phyloP scores from a whole-genome alignment of 345 rosid genomes.

The Populus deltoides region DNA sequence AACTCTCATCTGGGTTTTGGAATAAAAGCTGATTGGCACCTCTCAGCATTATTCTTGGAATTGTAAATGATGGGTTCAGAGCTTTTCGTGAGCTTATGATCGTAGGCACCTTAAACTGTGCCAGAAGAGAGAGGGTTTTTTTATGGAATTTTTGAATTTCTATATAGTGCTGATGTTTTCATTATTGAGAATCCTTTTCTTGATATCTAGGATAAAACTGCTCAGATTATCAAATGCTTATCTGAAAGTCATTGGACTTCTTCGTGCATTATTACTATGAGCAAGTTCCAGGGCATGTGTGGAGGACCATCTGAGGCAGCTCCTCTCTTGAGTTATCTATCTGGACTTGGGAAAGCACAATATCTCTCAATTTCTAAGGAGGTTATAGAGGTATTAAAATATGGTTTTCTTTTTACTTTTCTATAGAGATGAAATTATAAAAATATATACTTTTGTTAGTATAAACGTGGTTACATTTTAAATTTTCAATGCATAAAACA shows the following conservation, averaged over 20 bases:
- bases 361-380: slow-evolving; percentile 54
- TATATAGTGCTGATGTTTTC: not conserved
- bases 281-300: slow-evolving; percentile 56
- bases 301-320: slow-evolving; percentile 61
- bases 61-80: no score
- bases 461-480: no score
- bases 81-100: not conserved
- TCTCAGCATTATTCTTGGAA: no score
- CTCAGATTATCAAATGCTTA: slow-evolving; percentile 36
- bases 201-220: slow-evolving; percentile 50
- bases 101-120: not conserved
- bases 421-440: no score
- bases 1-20: no score
- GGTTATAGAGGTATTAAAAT: slow-evolving; percentile 51
- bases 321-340: slow-evolving; percentile 63
- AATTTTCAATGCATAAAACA: no score
- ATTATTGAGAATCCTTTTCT: not conserved
- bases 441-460: no score
- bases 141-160: not conserved
- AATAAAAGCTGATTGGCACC: no score
- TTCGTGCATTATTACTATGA: slow-evolving; percentile 60
- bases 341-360: slow-evolving; percentile 56
- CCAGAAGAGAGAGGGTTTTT: not conserved
- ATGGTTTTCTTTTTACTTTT: no score
- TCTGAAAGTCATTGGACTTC: slow-evolving; percentile 61